Base-by-base conservation (phyloP, 108 stramenopile species). In the Skeletonema costatum region DNA sequence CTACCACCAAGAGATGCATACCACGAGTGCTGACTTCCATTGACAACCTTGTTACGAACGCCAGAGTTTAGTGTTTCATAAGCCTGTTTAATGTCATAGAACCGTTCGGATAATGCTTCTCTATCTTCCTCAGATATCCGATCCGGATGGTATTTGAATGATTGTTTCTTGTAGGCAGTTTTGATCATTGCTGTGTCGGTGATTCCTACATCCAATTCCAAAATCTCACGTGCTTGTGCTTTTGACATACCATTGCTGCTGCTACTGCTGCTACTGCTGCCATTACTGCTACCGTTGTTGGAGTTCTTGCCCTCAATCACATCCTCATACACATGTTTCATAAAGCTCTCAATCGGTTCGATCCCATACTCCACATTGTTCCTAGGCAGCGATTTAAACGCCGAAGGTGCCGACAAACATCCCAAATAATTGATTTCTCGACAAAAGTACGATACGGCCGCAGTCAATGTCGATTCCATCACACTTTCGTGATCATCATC, bases 1-100 rank as follows among this genome's bases (percentile, higher is more conserved):
- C 85, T 87, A 1, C 94, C 94, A 10, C 94, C 94, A 36, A 95
- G 71, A 29, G 86, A 87, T 68, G 87, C 94, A 50, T 95, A 95
- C 94, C 94, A 95, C 33, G 94, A 95, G 19, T 38, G 36, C 10
- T 66, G 3, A 21, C 17, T 36, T 46, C 60, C 61, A 42, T 68
- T 65, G 11, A 53, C 46, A 13, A 51, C 59, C 25, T 73, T 48
- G 2, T 21, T 69, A 63, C 86, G 71, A 10, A 89, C 71, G 29
- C 88, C 90, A 11, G 89, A 89, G 25, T 71, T 75, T 16, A 64
- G 25, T 64, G 17, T 19, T 17, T 41, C 63, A 38, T 41, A 38
- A 6, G 39, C 63, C 8, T 11, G 63, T 64, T 41, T 64, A 17
- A 38, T 64, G 1, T 25, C 25, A 64, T 33, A 7, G 25, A 64